A percentile compares a stretch with the other conserved stretches of the same genome.
Conservation (phyloP, 78 protist genomes). For the Dictyostelium intermedium region DNA sequence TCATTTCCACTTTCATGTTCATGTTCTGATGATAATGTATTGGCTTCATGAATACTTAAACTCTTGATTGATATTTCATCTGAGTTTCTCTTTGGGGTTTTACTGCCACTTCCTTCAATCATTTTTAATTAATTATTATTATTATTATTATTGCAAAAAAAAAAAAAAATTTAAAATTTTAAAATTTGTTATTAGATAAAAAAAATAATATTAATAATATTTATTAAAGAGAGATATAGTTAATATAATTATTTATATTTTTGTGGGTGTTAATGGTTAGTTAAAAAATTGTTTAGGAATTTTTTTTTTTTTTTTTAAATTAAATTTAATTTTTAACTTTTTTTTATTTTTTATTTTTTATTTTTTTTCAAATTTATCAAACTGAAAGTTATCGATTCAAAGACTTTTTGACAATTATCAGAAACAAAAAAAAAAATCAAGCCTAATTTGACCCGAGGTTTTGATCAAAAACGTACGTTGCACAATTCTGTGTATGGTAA, state of each 20-base stretch:
- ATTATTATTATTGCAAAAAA: too few relatives aligned
- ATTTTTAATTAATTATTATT: too few relatives aligned
- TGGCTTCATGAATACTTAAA: neutral
- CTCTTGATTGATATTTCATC: neutral
- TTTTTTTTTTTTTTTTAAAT: too few relatives aligned
- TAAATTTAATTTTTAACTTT: too few relatives aligned
- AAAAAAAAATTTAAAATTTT: too few relatives aligned
- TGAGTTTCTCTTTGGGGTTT: neutral
- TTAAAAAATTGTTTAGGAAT: too few relatives aligned
- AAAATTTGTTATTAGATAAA: neutral
- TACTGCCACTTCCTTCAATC: neutral
- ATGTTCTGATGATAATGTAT: slow-evolving; percentile 9
- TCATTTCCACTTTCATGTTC: slow-evolving; percentile 5
- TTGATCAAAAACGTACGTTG: neutral
- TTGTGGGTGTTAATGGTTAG: neutral
- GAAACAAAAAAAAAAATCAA: neutral
- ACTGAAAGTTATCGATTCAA: neutral
- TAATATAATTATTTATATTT: too few relatives aligned
- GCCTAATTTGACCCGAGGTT: neutral
- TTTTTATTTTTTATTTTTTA: neutral
- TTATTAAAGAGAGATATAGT: too few relatives aligned
- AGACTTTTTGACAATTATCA: neutral
- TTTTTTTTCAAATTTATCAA: neutral
- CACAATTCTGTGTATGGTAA: neutral
- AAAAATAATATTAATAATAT: too few relatives aligned